Base-by-base conservation (phyloP, 768 basidiomycete species). In the Auricularia cornea region DNA sequence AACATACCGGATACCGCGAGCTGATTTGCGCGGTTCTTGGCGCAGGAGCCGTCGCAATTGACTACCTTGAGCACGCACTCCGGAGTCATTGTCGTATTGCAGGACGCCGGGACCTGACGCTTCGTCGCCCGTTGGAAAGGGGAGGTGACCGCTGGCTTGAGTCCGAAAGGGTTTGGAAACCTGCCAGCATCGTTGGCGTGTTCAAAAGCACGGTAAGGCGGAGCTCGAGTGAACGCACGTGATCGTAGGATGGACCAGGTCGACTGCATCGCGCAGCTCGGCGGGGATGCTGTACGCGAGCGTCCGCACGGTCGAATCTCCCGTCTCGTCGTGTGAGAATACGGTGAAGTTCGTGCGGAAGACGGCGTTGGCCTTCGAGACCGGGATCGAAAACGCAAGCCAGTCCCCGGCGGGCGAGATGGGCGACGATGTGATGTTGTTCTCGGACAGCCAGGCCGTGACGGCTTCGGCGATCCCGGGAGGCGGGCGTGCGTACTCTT, bases 41-140 rank as follows among this genome's bases (percentile, higher is more conserved):
- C n/a, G n/a, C n/a, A n/a, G n/a, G n/a, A n/a, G n/a, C n/a, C n/a
- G n/a, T n/a, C n/a, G n/a, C n/a, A n/a, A n/a, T n/a, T n/a, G n/a
- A n/a, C n/a, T n/a, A n/a, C n/a, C n/a, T n/a, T n/a, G n/a, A n/a
- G 70, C 32, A 79, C 66, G 63, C 79, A 80, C 2, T 66, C 66
- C 2, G 78, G 79, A 4, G 76, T 78, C 41, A 74, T 63, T 6
- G 56, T 56, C 10, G 54, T 62, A 11, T 64, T 59, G 62, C 73
- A 74, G 65, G 70, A 70, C 1, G 71, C 66, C 12, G 71, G 70
- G 20, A 73, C 56, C 23, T 48, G 44, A 48, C 44, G 44, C 44
- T 48, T 48, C n/a, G n/a, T n/a, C n/a, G n/a, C 6, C 44, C 44
- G 23, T 20, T 23, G 44, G 44, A 48, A 6, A 6, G 44, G 44